A percentile compares a stretch with the other conserved stretches of the same genome.
These are phyloP conservation scores for Lasiodiplodia sp. DNA, from an alignment of 2,329 filamentous ascomycete species.

Conservation along the genomic window DNA sequence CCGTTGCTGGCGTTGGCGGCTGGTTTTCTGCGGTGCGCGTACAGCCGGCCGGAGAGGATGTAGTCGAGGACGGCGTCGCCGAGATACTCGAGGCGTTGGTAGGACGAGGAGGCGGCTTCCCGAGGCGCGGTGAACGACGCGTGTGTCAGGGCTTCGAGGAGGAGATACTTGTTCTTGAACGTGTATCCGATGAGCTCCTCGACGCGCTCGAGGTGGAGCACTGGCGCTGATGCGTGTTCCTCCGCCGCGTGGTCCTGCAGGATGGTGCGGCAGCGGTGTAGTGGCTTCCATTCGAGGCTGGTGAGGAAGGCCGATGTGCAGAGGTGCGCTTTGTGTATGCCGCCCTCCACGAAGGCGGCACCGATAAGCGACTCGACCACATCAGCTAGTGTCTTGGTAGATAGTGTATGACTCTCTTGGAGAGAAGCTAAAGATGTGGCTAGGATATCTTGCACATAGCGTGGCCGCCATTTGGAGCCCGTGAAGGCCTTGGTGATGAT, in stretches of 20 bases:
- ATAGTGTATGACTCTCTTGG: constrained; percentile 39
- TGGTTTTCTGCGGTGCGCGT: constrained; percentile 44
- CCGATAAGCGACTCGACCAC: constrained; percentile 87
- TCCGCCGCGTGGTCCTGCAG: constrained; percentile 36
- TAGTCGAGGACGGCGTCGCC: constrained; percentile 87
- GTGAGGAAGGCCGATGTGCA: constrained; percentile 72
- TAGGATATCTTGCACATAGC: constrained; percentile 60
- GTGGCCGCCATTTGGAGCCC: constrained; percentile 73
- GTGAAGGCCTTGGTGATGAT: constrained; percentile 75
- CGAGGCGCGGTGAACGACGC: constrained; percentile 62
- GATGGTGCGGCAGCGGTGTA: constrained; percentile 38
- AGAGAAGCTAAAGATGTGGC: constrained; percentile 1
- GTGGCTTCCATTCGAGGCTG: constrained; percentile 55
- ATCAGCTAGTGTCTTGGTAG: constrained; percentile 84
- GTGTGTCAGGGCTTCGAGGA: constrained; percentile 84
- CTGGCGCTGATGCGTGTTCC: constrained; percentile 25
- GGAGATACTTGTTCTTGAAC: constrained; percentile 71
- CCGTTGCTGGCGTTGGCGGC: constrained; percentile 39
- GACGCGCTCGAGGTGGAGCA: constrained; percentile 50
- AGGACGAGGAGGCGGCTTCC: constrained; percentile 57
- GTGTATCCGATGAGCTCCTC: constrained; percentile 74
- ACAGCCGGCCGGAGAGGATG: constrained; percentile 72
- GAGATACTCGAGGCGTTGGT: constrained; percentile 85
- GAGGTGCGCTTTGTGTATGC: constrained; percentile 65
- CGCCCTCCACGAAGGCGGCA: constrained; percentile 73